phyloP scores from a whole-genome alignment of 139 green algal species.

The Chlorella sp. region DNA sequence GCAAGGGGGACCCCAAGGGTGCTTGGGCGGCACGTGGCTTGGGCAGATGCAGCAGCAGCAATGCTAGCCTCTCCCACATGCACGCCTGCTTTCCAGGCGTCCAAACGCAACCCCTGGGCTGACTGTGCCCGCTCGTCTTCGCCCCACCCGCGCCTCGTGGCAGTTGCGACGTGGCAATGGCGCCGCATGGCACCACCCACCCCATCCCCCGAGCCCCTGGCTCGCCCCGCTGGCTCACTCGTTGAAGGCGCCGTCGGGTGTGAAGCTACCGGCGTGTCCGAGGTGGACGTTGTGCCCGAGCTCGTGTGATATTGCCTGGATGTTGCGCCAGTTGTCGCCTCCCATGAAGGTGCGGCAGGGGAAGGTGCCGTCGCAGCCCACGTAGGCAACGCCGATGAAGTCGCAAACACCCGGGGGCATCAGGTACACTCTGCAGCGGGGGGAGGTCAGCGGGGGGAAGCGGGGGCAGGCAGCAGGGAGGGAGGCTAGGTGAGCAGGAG shows the following conservation, averaged over 20 bases:
- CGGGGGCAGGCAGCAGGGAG: neutral
- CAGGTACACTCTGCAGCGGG: neutral
- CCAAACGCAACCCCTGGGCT: no score
- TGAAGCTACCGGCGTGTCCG: neutral
- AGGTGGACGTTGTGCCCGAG: neutral
- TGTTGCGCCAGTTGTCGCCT: neutral
- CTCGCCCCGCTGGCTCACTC: no score
- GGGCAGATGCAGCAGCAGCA: neutral
- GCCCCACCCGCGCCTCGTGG: no score
- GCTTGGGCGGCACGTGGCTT: neutral
- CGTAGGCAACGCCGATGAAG: neutral
- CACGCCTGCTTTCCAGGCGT: no score
- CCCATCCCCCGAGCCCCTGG: no score
- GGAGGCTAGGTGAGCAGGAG: neutral
- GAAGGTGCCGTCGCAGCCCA: neutral
- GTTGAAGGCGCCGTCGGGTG: neutral
- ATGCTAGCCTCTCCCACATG: neutral
- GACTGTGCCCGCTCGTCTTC: no score
- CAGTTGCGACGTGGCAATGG: no score
- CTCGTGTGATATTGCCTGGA: neutral
- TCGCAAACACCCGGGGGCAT: neutral
- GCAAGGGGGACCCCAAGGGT: neutral
- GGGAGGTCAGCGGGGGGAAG: neutral
- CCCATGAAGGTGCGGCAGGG: neutral
- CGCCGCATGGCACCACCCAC: no score